Conservation (phyloP, 306 rosid species). For the Lablab purpureus region DNA sequence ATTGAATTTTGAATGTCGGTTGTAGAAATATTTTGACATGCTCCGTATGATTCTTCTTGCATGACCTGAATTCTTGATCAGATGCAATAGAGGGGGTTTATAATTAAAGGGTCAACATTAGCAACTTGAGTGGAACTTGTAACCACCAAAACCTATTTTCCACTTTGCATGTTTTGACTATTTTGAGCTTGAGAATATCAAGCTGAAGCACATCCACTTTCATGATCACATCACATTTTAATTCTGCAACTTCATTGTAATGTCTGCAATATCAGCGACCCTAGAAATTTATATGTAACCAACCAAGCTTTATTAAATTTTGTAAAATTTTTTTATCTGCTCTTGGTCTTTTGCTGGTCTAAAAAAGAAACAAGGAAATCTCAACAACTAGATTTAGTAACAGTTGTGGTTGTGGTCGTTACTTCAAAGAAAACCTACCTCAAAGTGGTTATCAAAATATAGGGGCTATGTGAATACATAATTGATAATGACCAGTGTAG, state of each 20-base stretch:
- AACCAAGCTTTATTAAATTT: background rate
- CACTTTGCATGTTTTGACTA: constrained; percentile 38
- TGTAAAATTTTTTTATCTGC: background rate
- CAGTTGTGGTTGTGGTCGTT: constrained; percentile 23
- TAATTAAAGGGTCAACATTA: constrained; percentile 38
- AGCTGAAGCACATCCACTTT: background rate
- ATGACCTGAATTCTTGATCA: constrained; percentile 15
- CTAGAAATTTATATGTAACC: background rate
- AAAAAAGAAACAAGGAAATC: constrained; percentile 28
- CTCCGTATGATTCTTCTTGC: background rate
- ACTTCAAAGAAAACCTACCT: constrained; percentile 40
- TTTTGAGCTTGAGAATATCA: background rate
- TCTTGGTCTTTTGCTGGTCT: constrained; percentile 17
- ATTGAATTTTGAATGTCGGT: background rate
- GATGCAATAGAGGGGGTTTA: background rate
- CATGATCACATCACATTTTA: constrained; percentile 1
- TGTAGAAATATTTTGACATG: background rate
- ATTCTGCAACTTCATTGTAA: background rate
- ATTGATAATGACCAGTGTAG: constrained; percentile 44
- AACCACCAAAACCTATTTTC: constrained; percentile 39
- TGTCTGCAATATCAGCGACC: constrained; percentile 32
- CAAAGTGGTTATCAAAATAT: constrained; percentile 46
- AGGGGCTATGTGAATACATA: constrained; percentile 44
- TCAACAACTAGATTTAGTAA: constrained; percentile 30
- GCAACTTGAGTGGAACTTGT: constrained; percentile 35